These are phyloP conservation scores for Selaginella moellendorffii DNA, from an alignment of 75 land plant genomes.

Conservation along the genomic window DNA sequence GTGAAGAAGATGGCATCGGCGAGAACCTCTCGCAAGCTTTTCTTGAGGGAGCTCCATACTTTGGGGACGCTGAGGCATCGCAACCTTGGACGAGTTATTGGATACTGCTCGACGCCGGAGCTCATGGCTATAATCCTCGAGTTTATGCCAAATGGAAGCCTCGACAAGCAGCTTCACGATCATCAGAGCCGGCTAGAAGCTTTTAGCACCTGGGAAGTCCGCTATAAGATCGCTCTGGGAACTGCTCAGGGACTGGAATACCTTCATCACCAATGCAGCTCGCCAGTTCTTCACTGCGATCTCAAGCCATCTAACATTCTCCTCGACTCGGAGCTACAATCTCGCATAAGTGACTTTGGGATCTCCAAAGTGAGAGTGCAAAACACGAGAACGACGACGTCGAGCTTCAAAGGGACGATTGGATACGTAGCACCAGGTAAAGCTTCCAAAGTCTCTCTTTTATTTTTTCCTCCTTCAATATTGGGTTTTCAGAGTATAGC, in stretches of 20 bases:
- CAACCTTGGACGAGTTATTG: slow-evolving; percentile 13
- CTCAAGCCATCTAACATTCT: neutral
- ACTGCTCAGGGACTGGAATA: neutral
- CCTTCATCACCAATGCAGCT: neutral
- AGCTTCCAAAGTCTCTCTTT: too few species aligned
- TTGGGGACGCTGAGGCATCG: slow-evolving; percentile 8
- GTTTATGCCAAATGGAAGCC: slow-evolving; percentile 21
- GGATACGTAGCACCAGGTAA: neutral
- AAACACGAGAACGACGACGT: neutral
- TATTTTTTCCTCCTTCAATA: too few species aligned
- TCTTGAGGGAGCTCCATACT: neutral
- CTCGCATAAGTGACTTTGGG: neutral
- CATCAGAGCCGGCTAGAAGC: neutral
- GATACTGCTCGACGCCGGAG: slow-evolving; percentile 5
- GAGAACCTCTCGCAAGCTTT: neutral
- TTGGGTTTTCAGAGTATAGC: too few species aligned
- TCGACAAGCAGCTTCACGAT: slow-evolving; percentile 18
- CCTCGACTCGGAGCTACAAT: neutral
- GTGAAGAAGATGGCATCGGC: neutral
- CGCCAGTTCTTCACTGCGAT: neutral
- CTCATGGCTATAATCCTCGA: slow-evolving; percentile 21
- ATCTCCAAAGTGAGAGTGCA: neutral
- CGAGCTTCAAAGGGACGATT: neutral
- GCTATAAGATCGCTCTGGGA: neutral
- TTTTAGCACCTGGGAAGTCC: neutral